Evolutionary conservation across 225 moss, liverwort and hornwort species (phyloP).

Genomic region (Asterella californica): DNA sequence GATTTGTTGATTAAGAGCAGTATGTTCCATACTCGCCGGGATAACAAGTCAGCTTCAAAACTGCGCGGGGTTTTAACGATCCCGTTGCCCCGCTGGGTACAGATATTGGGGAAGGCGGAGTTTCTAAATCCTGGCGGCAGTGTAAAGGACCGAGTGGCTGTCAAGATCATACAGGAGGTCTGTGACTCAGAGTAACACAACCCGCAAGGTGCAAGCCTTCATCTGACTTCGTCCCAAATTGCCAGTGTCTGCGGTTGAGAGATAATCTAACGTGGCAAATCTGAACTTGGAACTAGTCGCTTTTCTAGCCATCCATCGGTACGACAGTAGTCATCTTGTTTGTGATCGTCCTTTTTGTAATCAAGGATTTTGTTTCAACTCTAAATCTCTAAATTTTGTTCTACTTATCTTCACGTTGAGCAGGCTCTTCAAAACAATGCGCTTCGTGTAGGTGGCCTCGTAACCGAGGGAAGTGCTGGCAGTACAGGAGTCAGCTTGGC

Average conservation of each 20-base stretch:
- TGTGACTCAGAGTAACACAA: conserved; percentile 42
- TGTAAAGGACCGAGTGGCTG: conserved; percentile 95
- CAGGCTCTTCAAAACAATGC: conserved; percentile 83
- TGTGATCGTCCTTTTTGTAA: not conserved
- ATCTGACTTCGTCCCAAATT: conserved; percentile 12
- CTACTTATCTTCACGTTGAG: not conserved
- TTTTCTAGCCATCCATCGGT: not conserved
- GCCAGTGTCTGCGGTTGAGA: not conserved
- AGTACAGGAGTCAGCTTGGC: conserved; percentile 97
- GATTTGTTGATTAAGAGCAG: not conserved
- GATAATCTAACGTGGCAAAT: not conserved
- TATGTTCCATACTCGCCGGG: not conserved
- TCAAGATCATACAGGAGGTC: conserved; percentile 85
- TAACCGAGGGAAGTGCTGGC: conserved; percentile 97
- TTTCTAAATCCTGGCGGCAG: conserved; percentile 99
- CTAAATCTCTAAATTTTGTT: not conserved
- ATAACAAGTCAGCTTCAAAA: not conserved
- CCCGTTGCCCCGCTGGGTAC: conserved; percentile 5
- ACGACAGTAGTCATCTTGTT: not conserved
- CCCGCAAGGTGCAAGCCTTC: conserved; percentile 38
- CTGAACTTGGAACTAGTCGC: not conserved
- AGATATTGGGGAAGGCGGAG: conserved; percentile 93
- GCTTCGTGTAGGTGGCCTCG: conserved; percentile 71
- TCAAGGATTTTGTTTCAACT: not conserved
- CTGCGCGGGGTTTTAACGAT: not conserved